Conservation (phyloP, 805 yeast genomes). For the Saccharomycopsis capsularis region DNA sequence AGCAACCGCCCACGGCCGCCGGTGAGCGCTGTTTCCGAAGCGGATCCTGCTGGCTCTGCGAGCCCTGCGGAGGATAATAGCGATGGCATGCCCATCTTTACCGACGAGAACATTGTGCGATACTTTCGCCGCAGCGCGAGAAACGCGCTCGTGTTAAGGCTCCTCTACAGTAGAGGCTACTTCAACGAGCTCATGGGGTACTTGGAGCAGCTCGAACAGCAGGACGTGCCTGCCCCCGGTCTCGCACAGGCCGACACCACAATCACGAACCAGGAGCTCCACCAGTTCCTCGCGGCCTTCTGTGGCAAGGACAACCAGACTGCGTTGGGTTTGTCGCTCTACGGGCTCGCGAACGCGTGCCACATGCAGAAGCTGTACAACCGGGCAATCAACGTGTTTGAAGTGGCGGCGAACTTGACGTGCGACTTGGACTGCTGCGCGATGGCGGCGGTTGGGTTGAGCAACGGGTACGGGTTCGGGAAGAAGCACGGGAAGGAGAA, state of each 20-base stretch:
- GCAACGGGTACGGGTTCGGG: slow-evolving; percentile 21
- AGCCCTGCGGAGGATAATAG: not conserved
- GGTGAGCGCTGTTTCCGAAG: no score
- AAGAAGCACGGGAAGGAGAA: slow-evolving; percentile 16
- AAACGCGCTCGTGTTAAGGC: slow-evolving; percentile 8
- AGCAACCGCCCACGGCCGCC: no score
- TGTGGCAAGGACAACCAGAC: slow-evolving; percentile 20
- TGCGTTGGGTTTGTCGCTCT: slow-evolving; percentile 18
- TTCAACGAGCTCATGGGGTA: slow-evolving; percentile 10
- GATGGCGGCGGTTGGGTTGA: slow-evolving; percentile 19
- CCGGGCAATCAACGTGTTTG: slow-evolving; percentile 19
- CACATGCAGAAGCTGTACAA: slow-evolving; percentile 14
- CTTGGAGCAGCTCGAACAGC: slow-evolving; percentile 3
- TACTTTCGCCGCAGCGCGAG: slow-evolving; percentile 17
- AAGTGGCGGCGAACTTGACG: slow-evolving; percentile 15
- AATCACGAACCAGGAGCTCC: slow-evolving; percentile 16
- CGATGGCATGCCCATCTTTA: not conserved
- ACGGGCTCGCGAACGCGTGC: slow-evolving; percentile 18
- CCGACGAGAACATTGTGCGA: slow-evolving; percentile 8
- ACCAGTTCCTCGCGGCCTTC: slow-evolving; percentile 10
- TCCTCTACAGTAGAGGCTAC: slow-evolving; percentile 4
- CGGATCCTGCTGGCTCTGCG: no score
- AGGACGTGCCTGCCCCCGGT: not conserved
- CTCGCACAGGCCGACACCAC: not conserved
- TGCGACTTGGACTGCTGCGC: slow-evolving; percentile 20